Base-by-base conservation (phyloP, 148 eudicot genomes). In the Vaccinium vitisidaea region DNA sequence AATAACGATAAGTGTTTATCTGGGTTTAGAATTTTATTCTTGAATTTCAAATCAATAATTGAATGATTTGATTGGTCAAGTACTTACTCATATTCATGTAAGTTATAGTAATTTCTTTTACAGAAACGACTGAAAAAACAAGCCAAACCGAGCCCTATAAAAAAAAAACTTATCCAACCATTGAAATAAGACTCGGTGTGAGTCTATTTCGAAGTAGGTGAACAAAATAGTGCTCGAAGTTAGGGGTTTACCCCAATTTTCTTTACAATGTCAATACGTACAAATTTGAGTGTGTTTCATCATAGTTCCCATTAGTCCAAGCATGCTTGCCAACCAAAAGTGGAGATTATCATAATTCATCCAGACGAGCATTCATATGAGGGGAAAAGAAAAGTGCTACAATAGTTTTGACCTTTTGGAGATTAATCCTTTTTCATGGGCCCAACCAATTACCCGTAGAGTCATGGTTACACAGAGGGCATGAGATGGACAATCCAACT, bases 401-500 rank as follows among this genome's bases (percentile, higher is more conserved):
- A 69, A n/a, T 65, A n/a, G 48, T 10, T 53, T 61, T 84, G 50
- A 18, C 53, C 63, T 46, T 48, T 52, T 21, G 75, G 25, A 58
- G 13, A 27, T 83, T 15, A 83, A 70, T 83, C 53, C 53, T 50
- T 50, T 53, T 74, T 74, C 27, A 54, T 70, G 67, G 67, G 84
- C 74, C 84, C 79, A 83, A 70, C 84, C 79, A 83, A 70, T 73
- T 79, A 73, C 73, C 79, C 79, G 46, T 14, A 53, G 19, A 53
- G 19, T 83, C 70, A 43, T 77, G 84, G 85, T 87, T 71, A 87
- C 43, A 15, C 67, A 46, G 75, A 65, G 77, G 59, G 49, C 85
- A 84, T 8, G 75, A 84, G 75, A 43, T 48, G 77, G 81, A 77
- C 84, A 84, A 18, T 84, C 80, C 15, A 89, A 84, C 52, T 87